Base-by-base conservation (phyloP, 148 eudicot species). In the Camellia granthamiana region DNA sequence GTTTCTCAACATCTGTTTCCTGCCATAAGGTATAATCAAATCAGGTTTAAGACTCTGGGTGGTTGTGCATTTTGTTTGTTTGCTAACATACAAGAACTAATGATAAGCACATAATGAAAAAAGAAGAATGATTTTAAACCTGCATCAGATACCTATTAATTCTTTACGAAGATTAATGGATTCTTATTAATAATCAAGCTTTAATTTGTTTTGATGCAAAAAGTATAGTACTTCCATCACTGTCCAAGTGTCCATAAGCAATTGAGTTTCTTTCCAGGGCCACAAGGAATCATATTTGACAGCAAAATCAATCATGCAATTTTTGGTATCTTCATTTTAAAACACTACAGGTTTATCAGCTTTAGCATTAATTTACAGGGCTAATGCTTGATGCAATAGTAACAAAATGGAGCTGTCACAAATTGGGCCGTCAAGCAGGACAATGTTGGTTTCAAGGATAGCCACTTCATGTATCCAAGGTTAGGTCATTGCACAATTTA, bases 1-100 rank as follows among this genome's bases (percentile, higher is more conserved):
- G 78, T 86, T 97, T 94, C 85, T 97, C 99, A 76, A 97, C 92
- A 77, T 94, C 99, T 42, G 97, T 84, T 93, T 97, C 99, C 99
- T 97, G 90, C 78, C 70, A 89, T 18, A 70, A 58, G 81, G 82
- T 59, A 75, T 64, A 77, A 68, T 43, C 73, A 63, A 78, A 78
- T 63, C 61, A 78, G 78, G 15, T 58, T 46, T 80, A 62, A 80
- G 77, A 77, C 66, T 38, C 12, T 78, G 67, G 67, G 44, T 76
- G 54, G 54, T n/a, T 4, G 23, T 52, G 47, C 64, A 16, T 30
- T 30, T 5, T 23, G 43, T 77, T 65, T 23, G 18, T 47, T 46
- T 10, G 67, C n/a, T n/a, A 19, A 63, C 43, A 62, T 62, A 47
- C 72, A 18, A 21, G 30, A 3, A 51, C 15, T 4, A 13, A 44